Evolutionary conservation across 768 basidiomycete genomes (phyloP), one percentile per base, ranked within the genome.

Genomic region (Leucosporidium creatinivorum): DNA sequence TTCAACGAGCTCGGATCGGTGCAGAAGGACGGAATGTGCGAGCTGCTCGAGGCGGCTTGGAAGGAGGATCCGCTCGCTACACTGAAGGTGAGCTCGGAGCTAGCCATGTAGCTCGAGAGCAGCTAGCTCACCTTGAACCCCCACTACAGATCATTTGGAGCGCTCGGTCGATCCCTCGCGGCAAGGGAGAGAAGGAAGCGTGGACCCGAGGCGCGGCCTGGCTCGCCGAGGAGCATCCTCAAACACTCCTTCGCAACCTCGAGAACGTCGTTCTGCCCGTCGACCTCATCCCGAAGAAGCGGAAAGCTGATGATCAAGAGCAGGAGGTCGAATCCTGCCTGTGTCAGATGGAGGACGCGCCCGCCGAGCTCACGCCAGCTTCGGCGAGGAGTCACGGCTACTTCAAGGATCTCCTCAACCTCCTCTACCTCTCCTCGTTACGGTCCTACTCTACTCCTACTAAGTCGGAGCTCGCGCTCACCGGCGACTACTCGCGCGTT

Each of bases 91-190:
- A 44, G 39, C 15, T 44, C 33, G 33, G 12, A 5, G 33, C 33
- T 36, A 5, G 5, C 33, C 6, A 36, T 5, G n/a, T n/a, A n/a
- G n/a, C n/a, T n/a, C n/a, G n/a, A n/a, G n/a, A n/a, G n/a, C n/a
- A n/a, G n/a, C n/a, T n/a, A n/a, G n/a, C n/a, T n/a, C n/a, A n/a
- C n/a, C n/a, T n/a, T n/a, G n/a, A n/a, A n/a, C n/a, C 15, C 15
- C 13, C 39, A 15, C 39, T 17, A 44, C 39, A 44, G 30, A 61
- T 76, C 49, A 70, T 76, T 36, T 73, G 72, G 62, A 73, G 74
- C 28, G 67, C 69, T 8, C n/a, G 75, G 25, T 73, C 72, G 7
- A 76, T 76, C 33, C 70, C 73, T 47, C 68, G 74, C 26, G 75
- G 75, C 0, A 76, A 76, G 59, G 75, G 75, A 12, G 66, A 62